phyloP scores from a whole-genome alignment of 805 yeast genomes.

The Tetrapisispora iriomotensis region DNA sequence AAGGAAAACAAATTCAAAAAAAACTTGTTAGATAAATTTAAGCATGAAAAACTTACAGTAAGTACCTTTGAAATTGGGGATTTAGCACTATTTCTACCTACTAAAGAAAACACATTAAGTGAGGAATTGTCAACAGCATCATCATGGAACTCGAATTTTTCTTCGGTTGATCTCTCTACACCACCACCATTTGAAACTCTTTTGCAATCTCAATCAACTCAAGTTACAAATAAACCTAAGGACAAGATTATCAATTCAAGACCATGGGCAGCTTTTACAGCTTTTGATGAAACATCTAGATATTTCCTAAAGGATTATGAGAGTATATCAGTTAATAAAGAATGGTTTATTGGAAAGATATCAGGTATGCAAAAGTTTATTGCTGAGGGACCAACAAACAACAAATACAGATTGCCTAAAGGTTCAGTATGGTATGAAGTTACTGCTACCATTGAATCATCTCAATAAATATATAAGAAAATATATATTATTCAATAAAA shows the following conservation, averaged over 20 bases:
- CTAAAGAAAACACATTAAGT: constrained; percentile 33
- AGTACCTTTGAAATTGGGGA: constrained; percentile 63
- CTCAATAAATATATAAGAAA: constrained; percentile 1
- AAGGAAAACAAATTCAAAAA: constrained; percentile 38
- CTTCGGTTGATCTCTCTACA: constrained; percentile 27
- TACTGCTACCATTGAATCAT: constrained; percentile 34
- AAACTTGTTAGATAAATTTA: constrained; percentile 20
- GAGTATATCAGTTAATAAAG: constrained; percentile 37
- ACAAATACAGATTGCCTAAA: constrained; percentile 56
- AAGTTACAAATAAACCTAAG: neutral
- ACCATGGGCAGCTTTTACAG: constrained; percentile 94
- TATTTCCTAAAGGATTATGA: constrained; percentile 51
- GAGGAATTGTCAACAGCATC: constrained; percentile 9
- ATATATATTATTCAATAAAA: no score
- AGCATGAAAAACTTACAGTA: constrained; percentile 48
- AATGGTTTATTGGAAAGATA: constrained; percentile 78
- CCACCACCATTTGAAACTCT: constrained; percentile 22
- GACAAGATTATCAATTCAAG: constrained; percentile 16
- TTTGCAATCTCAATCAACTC: constrained; percentile 2
- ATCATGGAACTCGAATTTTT: constrained; percentile 27
- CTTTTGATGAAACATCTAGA: constrained; percentile 66
- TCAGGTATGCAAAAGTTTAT: constrained; percentile 42
- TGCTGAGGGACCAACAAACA: constrained; percentile 38
- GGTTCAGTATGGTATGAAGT: constrained; percentile 59
- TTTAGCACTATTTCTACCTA: constrained; percentile 76